Base-by-base conservation (phyloP, 1,139 yeast genomes). In the Cylindricascospora bacillispora region DNA sequence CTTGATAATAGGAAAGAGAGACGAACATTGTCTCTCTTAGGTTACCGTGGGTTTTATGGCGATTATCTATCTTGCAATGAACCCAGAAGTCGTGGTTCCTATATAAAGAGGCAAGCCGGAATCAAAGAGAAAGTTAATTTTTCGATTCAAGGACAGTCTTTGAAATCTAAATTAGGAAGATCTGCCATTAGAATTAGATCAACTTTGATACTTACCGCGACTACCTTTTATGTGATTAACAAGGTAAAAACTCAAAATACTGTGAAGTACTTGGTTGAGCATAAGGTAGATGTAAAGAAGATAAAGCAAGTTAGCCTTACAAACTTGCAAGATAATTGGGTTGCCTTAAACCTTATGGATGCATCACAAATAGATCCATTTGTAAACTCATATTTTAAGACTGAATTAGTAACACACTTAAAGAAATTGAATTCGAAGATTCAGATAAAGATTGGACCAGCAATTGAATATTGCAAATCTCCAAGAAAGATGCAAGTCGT, bases 1-100 rank as follows among this genome's bases (percentile, higher is more conserved):
- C 62, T 83, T 27, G 74, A 67, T 19, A 77, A 79, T 20, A 68
- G 81, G 48, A 92, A 92, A 52, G 93, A 92, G 54, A 81, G 99
- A 57, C 73, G 98, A 47, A 60, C 92, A 34, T 68, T 85, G 66
- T 81, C 94, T 21, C 62, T 92, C 56, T 59, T 85, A 30, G 97
- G 97, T 0, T 80, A 79, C 33, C 70, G 99, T 45, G 77, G 92
- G n/a, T 92, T 70, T 44, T 69, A 79, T 75, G 98, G 98, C 7
- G 99, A 92, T 54, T 92, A 92, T 47, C 62, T 92, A 39, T 85
- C 75, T 10, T 81, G 95, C 49, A 82, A 83, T 55, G 81, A 77
- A 42, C 56, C 67, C 19, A 63, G 72, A 24, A 80, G 89, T 1
- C 68, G 67, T 21, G 95, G 95, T 26, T 69, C 73, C 10, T 85